Percentiles rank a stretch among this genome's conserved stretches.
These are phyloP conservation scores for Trametes villosa DNA, from an alignment of 768 basidiomycete species.

Conservation along the genomic window DNA sequence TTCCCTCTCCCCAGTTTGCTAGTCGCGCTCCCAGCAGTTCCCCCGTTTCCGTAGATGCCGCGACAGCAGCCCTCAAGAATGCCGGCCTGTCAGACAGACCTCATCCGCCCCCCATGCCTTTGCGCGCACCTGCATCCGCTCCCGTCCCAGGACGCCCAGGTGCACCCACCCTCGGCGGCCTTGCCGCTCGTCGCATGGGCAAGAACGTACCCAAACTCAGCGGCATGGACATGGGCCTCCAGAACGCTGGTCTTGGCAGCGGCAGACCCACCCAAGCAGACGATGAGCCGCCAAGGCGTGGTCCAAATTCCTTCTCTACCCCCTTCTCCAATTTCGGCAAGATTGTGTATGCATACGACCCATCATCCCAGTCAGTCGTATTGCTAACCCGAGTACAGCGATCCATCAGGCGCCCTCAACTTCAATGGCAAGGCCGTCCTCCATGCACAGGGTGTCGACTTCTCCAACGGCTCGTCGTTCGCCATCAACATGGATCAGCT, in stretches of 20 bases:
- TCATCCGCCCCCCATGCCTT: conserved; percentile 11
- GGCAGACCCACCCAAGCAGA: conserved; percentile 58
- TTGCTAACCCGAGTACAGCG: conserved; percentile 50
- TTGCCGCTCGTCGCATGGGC: conserved; percentile 32
- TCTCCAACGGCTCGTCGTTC: conserved; percentile 88
- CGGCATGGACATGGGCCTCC: conserved; percentile 45
- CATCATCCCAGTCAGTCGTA: not conserved
- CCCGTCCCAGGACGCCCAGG: conserved; percentile 25
- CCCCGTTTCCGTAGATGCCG: conserved; percentile 44
- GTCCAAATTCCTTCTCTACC: conserved; percentile 53
- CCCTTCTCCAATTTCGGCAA: conserved; percentile 93
- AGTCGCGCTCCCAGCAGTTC: conserved; percentile 41
- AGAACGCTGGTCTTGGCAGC: conserved; percentile 71
- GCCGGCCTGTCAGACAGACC: conserved; percentile 11
- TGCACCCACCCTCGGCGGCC: conserved; percentile 23
- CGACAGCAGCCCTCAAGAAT: conserved; percentile 40
- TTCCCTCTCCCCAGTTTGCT: conserved; percentile 45
- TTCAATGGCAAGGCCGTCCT: conserved; percentile 93
- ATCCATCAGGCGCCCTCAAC: conserved; percentile 94
- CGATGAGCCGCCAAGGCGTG: conserved; percentile 39
- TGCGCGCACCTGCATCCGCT: conserved; percentile 36
- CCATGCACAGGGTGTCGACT: conserved; percentile 86
- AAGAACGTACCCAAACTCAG: conserved; percentile 49
- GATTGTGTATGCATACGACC: conserved; percentile 74
- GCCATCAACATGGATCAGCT: conserved; percentile 95